A percentile compares a stretch with the other conserved stretches of the same genome.
Evolutionary conservation across 495 filamentous ascomycete genomes (phyloP).

Genomic region (Tetracladium setigerum): DNA sequence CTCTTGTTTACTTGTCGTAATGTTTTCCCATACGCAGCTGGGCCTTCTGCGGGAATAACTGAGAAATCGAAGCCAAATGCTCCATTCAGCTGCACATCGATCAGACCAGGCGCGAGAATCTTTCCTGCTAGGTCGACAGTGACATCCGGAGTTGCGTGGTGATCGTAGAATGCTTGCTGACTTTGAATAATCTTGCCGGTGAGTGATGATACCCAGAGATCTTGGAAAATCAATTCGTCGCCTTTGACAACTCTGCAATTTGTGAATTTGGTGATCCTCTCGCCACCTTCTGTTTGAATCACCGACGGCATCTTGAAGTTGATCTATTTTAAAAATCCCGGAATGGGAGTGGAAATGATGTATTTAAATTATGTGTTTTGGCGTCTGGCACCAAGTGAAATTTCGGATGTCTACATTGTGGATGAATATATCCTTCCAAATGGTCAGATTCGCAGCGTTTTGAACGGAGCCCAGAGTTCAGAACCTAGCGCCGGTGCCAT

Average conservation of each 20-base stretch:
- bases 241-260: slow-evolving; percentile 67
- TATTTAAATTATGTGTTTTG: too few relatives aligned
- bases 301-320: slow-evolving; percentile 32
- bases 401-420: slow-evolving; percentile 10
- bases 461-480: too few relatives aligned
- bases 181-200: slow-evolving; percentile 70
- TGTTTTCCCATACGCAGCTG: slow-evolving; percentile 57
- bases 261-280: slow-evolving; percentile 67
- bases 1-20: slow-evolving; percentile 58
- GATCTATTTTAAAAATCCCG: slow-evolving; percentile 55
- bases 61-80: slow-evolving; percentile 85
- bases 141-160: slow-evolving; percentile 48
- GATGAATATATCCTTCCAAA: neutral
- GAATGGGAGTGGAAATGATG: slow-evolving; percentile 28
- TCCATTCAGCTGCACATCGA: slow-evolving; percentile 83
- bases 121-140: slow-evolving; percentile 68
- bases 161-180: slow-evolving; percentile 68
- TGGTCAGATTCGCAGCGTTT: too few relatives aligned
- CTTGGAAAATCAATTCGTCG: slow-evolving; percentile 54
- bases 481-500: neutral
- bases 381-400: neutral
- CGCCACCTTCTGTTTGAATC: slow-evolving; percentile 11
- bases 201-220: slow-evolving; percentile 70
- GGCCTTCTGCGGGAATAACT: slow-evolving; percentile 48
- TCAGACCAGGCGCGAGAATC: slow-evolving; percentile 73